Conservation (phyloP, 1,284 basidiomycete genomes). For the Neotropicomus parvogracilis region DNA sequence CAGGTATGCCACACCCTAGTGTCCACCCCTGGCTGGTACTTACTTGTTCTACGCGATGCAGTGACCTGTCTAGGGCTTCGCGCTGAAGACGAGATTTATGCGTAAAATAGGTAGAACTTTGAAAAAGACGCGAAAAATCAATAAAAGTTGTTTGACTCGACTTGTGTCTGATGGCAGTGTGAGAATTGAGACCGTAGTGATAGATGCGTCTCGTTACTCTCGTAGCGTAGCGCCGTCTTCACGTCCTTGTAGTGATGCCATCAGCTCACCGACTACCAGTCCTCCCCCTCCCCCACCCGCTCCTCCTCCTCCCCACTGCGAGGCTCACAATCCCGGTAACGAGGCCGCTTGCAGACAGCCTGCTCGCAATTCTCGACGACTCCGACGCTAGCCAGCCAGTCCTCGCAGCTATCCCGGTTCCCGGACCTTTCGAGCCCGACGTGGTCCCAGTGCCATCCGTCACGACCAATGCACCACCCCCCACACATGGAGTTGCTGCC, state of each 20-base stretch:
- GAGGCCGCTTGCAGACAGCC: slow-evolving; percentile 51
- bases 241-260: slow-evolving; percentile 18
- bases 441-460: not conserved
- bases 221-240: not conserved
- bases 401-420: slow-evolving; percentile 61
- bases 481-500: slow-evolving; percentile 45
- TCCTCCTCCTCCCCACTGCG: slow-evolving; percentile 64
- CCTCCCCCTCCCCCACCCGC: slow-evolving; percentile 59
- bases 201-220: no score
- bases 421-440: slow-evolving; percentile 23
- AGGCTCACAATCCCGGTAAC: slow-evolving; percentile 60
- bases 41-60: slow-evolving; percentile 2
- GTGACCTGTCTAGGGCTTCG: slow-evolving; percentile 29
- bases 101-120: slow-evolving; percentile 54
- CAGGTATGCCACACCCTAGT: slow-evolving; percentile 22
- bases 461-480: slow-evolving; percentile 6
- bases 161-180: not conserved
- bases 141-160: slow-evolving; percentile 27
- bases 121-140: slow-evolving; percentile 59
- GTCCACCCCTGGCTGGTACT: not conserved
- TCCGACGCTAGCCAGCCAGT: slow-evolving; percentile 57
- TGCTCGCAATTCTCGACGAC: slow-evolving; percentile 58
- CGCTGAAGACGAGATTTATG: slow-evolving; percentile 18
- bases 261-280: slow-evolving; percentile 49
- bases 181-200: no score